phyloP scores from a whole-genome alignment of 2,329 filamentous ascomycete species.

The Trichophaea hybrida region DNA sequence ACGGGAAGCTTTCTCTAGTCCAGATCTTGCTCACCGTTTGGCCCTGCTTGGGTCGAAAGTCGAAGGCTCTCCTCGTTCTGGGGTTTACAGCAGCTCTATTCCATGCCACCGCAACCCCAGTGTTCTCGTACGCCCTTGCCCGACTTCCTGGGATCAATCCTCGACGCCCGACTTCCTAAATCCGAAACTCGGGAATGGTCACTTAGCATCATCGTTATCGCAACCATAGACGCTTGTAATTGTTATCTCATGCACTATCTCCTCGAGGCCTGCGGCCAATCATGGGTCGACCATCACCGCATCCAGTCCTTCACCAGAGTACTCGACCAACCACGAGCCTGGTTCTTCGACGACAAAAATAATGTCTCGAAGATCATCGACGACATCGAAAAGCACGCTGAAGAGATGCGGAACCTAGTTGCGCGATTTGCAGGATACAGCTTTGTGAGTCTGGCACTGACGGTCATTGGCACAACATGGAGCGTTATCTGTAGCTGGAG shows the following conservation, averaged over 20 bases:
- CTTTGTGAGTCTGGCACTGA: conserved; percentile 52
- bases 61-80: conserved; percentile 42
- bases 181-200: conserved; percentile 50
- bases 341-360: conserved; percentile 61
- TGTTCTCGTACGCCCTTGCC: conserved; percentile 63
- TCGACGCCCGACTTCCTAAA: conserved; percentile 38
- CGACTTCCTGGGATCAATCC: conserved; percentile 58
- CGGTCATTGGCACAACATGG: conserved; percentile 57
- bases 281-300: conserved; percentile 63
- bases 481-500: conserved; percentile 62
- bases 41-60: conserved; percentile 43
- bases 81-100: conserved; percentile 49
- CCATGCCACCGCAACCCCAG: conserved; percentile 53
- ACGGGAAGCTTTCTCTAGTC: conserved; percentile 31
- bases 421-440: conserved; percentile 61
- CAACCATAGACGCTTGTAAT: conserved; percentile 49
- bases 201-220: conserved; percentile 52
- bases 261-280: conserved; percentile 55
- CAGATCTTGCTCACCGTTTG: conserved; percentile 56
- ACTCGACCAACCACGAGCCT: conserved; percentile 59
- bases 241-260: conserved; percentile 55
- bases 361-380: conserved; percentile 49
- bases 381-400: conserved; percentile 63
- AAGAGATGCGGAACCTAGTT: conserved; percentile 74
- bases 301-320: conserved; percentile 52